Evolutionary conservation across 805 yeast genomes (phyloP).

Genomic region (Zygosaccharomyces rouxii): DNA sequence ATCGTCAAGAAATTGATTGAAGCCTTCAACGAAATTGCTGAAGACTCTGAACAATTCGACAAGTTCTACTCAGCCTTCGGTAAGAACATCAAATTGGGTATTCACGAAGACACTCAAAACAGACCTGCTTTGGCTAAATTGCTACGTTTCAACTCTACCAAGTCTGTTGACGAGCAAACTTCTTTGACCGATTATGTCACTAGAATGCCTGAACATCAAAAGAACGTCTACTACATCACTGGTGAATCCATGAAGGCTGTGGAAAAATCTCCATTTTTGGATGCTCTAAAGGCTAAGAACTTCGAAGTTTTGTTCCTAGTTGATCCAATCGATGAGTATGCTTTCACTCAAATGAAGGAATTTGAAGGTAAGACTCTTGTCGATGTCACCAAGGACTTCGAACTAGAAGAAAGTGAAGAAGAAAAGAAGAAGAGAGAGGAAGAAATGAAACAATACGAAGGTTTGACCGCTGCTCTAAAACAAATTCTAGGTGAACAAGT

Average conservation of each 20-base stretch:
- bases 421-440: conserved; percentile 93
- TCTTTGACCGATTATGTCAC: conserved; percentile 96
- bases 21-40: conserved; percentile 98
- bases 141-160: conserved; percentile 95
- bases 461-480: conserved; percentile 91
- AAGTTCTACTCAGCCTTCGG: conserved; percentile 97
- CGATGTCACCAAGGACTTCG: conserved; percentile 98
- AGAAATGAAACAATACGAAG: conserved; percentile 88
- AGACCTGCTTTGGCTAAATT: conserved; percentile 92
- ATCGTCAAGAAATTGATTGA: conserved; percentile 97
- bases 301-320: conserved; percentile 96
- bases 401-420: conserved; percentile 96
- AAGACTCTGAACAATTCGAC: conserved; percentile 97
- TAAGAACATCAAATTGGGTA: conserved; percentile 97
- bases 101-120: conserved; percentile 98
- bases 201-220: conserved; percentile 99
- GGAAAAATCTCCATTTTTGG: conserved; percentile 98
- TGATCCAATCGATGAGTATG: conserved; percentile 99
- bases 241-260: conserved; percentile 98
- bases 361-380: conserved; percentile 98
- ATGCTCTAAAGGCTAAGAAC: conserved; percentile 96
- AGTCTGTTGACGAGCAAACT: conserved; percentile 88
- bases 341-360: conserved; percentile 98
- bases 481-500: conserved; percentile 97
- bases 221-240: conserved; percentile 98